These are phyloP conservation scores for Podaxis sp. DNA, from an alignment of 768 basidiomycete genomes.

Conservation along the genomic window DNA sequence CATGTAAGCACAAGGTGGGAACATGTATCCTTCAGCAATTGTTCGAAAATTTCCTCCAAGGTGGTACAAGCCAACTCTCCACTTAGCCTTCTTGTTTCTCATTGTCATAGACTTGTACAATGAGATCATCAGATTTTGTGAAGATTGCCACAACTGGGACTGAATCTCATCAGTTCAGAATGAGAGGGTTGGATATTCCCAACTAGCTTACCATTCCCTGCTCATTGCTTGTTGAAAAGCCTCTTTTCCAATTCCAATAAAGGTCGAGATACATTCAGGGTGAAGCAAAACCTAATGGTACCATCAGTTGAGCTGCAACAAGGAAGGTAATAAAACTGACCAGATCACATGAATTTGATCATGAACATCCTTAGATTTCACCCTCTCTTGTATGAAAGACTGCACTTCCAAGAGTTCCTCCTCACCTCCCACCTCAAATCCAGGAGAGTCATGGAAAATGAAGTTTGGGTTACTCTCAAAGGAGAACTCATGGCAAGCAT, in stretches of 20 bases:
- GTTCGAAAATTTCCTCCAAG: neutral
- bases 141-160: constrained; percentile 40
- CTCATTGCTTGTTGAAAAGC: neutral
- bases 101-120: constrained; percentile 19
- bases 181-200: neutral
- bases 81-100: neutral
- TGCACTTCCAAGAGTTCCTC: neutral
- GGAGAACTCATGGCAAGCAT: no score
- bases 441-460: neutral
- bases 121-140: constrained; percentile 36
- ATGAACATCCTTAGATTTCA: neutral
- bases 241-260: neutral
- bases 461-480: neutral
- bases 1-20: neutral
- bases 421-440: neutral
- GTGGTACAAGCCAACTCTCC: neutral
- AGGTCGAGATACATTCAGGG: neutral
- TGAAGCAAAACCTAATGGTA: neutral
- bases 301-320: neutral
- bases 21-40: neutral
- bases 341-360: neutral
- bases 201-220: neutral
- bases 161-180: constrained; percentile 12
- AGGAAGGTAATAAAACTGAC: neutral
- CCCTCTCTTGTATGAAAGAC: neutral